Conservation (phyloP, 83 land plant genomes). For the Diphasiastrum complanatum region DNA sequence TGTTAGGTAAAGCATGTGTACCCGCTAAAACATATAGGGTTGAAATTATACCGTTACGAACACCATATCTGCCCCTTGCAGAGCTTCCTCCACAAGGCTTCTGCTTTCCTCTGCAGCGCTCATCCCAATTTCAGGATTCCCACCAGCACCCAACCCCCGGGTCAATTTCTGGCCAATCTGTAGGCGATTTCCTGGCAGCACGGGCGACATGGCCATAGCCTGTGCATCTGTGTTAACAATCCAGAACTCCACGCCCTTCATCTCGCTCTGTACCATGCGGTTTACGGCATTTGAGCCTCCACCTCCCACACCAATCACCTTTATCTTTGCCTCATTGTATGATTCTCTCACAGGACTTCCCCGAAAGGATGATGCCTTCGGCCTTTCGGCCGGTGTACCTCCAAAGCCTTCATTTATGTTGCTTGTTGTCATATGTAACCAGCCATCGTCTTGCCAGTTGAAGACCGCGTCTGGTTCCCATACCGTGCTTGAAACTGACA, state of each 20-base stretch:
- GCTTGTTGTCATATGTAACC: too few species aligned
- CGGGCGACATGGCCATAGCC: constrained; percentile 88
- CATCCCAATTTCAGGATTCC: constrained; percentile 92
- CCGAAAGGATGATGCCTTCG: too few species aligned
- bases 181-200: constrained; percentile 60
- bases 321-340: constrained; percentile 84
- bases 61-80: constrained; percentile 89
- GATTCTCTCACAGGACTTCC: too few species aligned
- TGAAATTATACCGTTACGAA: constrained; percentile 70
- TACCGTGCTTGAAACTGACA: too few species aligned
- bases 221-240: constrained; percentile 95
- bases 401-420: too few species aligned
- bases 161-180: constrained; percentile 91
- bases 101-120: constrained; percentile 95
- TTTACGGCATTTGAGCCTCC: constrained; percentile 98
- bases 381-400: too few species aligned
- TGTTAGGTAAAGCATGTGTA: too few species aligned
- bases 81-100: constrained; percentile 67
- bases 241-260: constrained; percentile 97
- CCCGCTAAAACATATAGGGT: not conserved
- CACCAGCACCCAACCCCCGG: constrained; percentile 95
- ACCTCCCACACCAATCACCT: constrained; percentile 94
- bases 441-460: too few species aligned
- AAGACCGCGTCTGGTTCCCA: too few species aligned
- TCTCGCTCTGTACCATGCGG: constrained; percentile 85